Evolutionary conservation across 345 rosid species (phyloP).

Genomic region (Pelargonium nanum): DNA sequence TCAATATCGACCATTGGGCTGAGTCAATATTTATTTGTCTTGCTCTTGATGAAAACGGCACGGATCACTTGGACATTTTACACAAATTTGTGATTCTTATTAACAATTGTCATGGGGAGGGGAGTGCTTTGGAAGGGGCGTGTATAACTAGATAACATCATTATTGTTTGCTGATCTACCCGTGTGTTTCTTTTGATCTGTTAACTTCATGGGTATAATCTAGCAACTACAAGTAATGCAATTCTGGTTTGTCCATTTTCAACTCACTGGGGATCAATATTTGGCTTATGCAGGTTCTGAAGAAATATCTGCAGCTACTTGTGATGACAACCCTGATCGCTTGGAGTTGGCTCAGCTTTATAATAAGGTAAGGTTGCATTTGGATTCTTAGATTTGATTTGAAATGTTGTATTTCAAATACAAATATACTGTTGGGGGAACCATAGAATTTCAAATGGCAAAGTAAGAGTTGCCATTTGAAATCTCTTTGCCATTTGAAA

Average conservation of each 20-base stretch:
- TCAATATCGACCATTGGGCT: too few species aligned
- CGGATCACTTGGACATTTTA: too few species aligned
- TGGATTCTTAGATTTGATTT: too few species aligned
- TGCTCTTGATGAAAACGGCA: too few species aligned
- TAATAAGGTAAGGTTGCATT: conserved; percentile 64
- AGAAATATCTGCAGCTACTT: conserved; percentile 44
- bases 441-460: too few species aligned
- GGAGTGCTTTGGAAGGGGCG: not conserved
- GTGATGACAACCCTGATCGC: conserved; percentile 49
- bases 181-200: not conserved
- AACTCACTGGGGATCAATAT: not conserved
- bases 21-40: too few species aligned
- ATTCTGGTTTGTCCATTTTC: not conserved
- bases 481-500: not conserved
- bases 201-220: too few species aligned
- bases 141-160: not conserved
- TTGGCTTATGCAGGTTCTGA: conserved; percentile 39
- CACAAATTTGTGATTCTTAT: too few species aligned
- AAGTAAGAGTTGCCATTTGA: too few species aligned
- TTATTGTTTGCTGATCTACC: not conserved
- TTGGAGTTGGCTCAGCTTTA: conserved; percentile 36
- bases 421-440: too few species aligned
- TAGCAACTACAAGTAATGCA: too few species aligned
- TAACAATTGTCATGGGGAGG: not conserved
- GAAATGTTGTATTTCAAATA: too few species aligned